Evolutionary conservation across 2,329 filamentous ascomycete species (phyloP).

Genomic region (Penicillium sp.): DNA sequence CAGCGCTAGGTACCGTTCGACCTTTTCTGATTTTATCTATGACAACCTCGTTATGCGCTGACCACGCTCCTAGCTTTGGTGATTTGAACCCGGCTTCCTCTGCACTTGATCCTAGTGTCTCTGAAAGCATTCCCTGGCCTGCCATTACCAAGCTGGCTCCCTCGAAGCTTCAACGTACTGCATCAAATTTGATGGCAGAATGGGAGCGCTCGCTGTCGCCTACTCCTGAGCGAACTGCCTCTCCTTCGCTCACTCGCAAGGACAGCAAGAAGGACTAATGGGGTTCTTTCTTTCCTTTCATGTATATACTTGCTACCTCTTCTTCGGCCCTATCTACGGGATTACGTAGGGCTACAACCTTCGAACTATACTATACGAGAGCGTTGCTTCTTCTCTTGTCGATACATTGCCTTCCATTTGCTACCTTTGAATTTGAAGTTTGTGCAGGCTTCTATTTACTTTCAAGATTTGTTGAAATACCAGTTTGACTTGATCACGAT

Average conservation of each 20-base stretch:
- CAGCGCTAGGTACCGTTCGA: conserved; percentile 51
- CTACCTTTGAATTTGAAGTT: background rate
- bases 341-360: conserved; percentile 37
- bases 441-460: conserved; percentile 1
- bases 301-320: conserved; percentile 25
- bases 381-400: conserved; percentile 26
- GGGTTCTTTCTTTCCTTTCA: conserved; percentile 10
- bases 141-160: conserved; percentile 71
- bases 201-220: conserved; percentile 79
- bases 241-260: conserved; percentile 23
- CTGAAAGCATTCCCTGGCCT: conserved; percentile 60
- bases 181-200: conserved; percentile 83
- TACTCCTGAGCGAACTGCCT: conserved; percentile 36
- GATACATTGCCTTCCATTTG: conserved; percentile 12
- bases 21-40: conserved; percentile 28
- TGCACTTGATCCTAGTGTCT: conserved; percentile 33
- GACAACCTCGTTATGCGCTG: conserved; percentile 32
- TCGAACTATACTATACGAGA: conserved; percentile 27
- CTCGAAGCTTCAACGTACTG: conserved; percentile 75
- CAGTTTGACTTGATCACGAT: conserved; percentile 6
- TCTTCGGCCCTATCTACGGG: conserved; percentile 25
- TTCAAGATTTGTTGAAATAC: conserved; percentile 3
- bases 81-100: conserved; percentile 36
- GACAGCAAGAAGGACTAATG: conserved; percentile 35
- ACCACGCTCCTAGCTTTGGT: conserved; percentile 37